These are phyloP conservation scores for Morella rubra DNA, from an alignment of 306 rosid genomes.

Conservation along the genomic window DNA sequence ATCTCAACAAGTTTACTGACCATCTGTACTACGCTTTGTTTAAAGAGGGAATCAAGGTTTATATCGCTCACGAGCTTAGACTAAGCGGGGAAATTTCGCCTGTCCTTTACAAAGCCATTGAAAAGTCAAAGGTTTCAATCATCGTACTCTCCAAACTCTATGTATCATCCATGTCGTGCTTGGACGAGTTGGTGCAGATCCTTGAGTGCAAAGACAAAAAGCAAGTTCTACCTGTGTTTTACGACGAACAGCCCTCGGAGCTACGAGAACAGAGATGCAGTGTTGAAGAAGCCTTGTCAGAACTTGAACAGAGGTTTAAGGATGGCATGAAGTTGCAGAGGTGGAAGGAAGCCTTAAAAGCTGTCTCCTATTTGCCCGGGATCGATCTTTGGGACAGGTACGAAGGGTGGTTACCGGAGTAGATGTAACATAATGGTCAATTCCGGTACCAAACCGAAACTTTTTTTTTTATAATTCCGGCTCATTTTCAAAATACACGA, in stretches of 20 bases:
- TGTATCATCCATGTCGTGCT: neutral
- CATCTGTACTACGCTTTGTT: neutral
- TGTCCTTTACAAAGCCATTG: neutral
- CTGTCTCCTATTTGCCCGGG: conserved; percentile 24
- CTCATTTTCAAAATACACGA: too few species aligned
- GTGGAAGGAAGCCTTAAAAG: conserved; percentile 21
- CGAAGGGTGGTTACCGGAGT: conserved; percentile 24
- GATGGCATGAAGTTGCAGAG: too few species aligned
- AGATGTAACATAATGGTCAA: neutral
- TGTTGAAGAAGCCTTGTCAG: neutral
- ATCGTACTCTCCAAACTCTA: neutral
- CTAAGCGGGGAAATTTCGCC: neutral
- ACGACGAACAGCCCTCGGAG: neutral
- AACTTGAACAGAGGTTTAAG: too few species aligned
- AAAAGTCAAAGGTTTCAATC: neutral
- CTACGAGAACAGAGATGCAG: neutral
- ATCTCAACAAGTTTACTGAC: neutral
- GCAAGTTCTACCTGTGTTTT: neutral
- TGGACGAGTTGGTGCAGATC: neutral
- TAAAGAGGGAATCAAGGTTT: neutral
- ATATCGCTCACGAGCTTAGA: neutral
- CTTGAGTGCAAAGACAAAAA: neutral
- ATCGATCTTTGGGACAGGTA: neutral
- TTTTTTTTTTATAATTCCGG: too few species aligned
- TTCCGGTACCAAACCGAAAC: too few species aligned